Evolutionary conservation across 495 filamentous ascomycete genomes (phyloP).

Genomic region (Elasticomyces elasticus): DNA sequence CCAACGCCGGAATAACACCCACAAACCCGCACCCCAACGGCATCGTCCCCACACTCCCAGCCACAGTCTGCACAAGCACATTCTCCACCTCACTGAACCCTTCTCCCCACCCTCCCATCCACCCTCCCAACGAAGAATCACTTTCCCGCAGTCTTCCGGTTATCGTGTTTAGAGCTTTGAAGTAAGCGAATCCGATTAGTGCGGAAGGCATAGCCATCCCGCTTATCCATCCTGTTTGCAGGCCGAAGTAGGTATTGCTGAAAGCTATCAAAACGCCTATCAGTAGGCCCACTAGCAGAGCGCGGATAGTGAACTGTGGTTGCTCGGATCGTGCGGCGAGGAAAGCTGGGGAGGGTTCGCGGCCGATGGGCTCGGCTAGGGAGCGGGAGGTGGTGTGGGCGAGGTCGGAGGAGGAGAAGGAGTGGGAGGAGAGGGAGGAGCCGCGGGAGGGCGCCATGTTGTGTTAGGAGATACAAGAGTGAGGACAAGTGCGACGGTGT

Average conservation of each 20-base stretch:
- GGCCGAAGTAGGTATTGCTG: conserved; percentile 94
- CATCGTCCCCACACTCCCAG: conserved; percentile 92
- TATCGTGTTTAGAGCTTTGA: conserved; percentile 52
- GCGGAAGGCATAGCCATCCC: conserved; percentile 89
- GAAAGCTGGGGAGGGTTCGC: conserved; percentile 13
- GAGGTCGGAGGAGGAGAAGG: background rate
- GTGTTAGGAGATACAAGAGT: too few species aligned
- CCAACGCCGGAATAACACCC: conserved; percentile 82
- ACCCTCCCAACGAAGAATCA: background rate
- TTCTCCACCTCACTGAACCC: conserved; percentile 60
- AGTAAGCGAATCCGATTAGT: conserved; percentile 92
- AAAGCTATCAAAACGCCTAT: conserved; percentile 88
- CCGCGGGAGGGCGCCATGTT: conserved; percentile 17
- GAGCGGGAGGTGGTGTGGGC: conserved; percentile 3
- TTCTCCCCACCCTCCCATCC: conserved; percentile 5
- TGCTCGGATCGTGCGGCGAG: conserved; percentile 24
- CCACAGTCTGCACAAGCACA: conserved; percentile 93
- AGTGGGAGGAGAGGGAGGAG: background rate
- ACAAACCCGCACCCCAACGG: conserved; percentile 94
- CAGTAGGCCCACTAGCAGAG: conserved; percentile 64
- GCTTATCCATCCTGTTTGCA: conserved; percentile 89
- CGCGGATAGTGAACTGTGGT: conserved; percentile 72
- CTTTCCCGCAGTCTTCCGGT: conserved; percentile 47
- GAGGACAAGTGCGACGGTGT: background rate
- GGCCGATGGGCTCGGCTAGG: conserved; percentile 17